Evolutionary conservation across 2,329 filamentous ascomycete species (phyloP).

Genomic region (Arachnomyces sp.): DNA sequence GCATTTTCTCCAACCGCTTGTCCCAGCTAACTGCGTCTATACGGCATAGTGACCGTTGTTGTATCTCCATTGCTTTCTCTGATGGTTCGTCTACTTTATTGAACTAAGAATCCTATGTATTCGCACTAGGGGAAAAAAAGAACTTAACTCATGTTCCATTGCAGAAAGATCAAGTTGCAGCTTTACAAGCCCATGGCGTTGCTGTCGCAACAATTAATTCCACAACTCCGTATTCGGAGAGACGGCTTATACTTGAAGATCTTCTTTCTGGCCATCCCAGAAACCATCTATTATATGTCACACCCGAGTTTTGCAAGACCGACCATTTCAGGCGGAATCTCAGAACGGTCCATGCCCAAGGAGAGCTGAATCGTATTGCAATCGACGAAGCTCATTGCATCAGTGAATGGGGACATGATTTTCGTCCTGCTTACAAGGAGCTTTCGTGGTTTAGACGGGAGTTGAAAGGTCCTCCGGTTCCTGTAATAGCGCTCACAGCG

Average conservation of each 20-base stretch:
- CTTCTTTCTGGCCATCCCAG: slow-evolving; percentile 80
- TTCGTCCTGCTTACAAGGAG: slow-evolving; percentile 83
- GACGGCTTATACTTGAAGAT: slow-evolving; percentile 65
- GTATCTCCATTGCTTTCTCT: slow-evolving; percentile 81
- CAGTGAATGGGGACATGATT: slow-evolving; percentile 97
- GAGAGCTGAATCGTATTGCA: slow-evolving; percentile 77
- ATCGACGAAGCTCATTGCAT: slow-evolving; percentile 97
- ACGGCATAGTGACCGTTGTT: slow-evolving; percentile 67
- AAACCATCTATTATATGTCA: slow-evolving; percentile 82
- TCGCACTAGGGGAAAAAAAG: no score
- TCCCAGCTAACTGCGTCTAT: slow-evolving; percentile 14
- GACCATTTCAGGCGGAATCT: slow-evolving; percentile 70
- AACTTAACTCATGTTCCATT: not conserved
- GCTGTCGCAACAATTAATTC: slow-evolving; percentile 82
- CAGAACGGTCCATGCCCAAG: slow-evolving; percentile 65
- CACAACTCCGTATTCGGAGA: slow-evolving; percentile 60
- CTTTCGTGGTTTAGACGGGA: slow-evolving; percentile 72
- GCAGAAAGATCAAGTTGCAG: slow-evolving; percentile 84
- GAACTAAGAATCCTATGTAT: not conserved
- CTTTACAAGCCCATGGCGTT: slow-evolving; percentile 65
- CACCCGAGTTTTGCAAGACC: slow-evolving; percentile 76
- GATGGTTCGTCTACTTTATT: slow-evolving; percentile 53
- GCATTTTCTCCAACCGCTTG: slow-evolving; percentile 5
- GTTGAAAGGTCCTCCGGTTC: slow-evolving; percentile 64
- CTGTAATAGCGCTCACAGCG: slow-evolving; percentile 86